Evolutionary conservation across 2,329 filamentous ascomycete genomes (phyloP), one percentile per base, ranked within the genome.

Genomic region (Clarireedia monteithiana): DNA sequence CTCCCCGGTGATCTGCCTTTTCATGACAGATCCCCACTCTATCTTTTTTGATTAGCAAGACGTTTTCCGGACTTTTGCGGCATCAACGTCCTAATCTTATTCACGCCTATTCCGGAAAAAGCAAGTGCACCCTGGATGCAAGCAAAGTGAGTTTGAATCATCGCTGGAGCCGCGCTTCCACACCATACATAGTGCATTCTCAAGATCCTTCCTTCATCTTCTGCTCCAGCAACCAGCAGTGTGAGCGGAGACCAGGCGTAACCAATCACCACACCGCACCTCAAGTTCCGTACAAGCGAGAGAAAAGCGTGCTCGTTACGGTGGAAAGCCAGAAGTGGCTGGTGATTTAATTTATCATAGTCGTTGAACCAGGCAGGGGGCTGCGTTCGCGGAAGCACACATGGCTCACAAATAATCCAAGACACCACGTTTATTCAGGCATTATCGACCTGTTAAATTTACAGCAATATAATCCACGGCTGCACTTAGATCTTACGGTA

Each of bases 381-480:
- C n/a, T n/a, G 46, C 24, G 40, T 50, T 55, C n/a, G 46, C 45
- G 45, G 51, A 54, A 54, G 51, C 30, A 38, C 44, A 34, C 48
- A 58, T 60, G 55, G 59, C 23, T 51, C 54, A 59, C 24, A 10
- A 54, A 47, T 45, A 53, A 58, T 60, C 60, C 54, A 59, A 48
- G 51, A 60, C 57, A 45, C 59, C 61, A 62, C 60, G 61, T 62
- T 60, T 53, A 30, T 56, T 39, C 52, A 59, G 38, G 45, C 55
- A 57, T 59, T 42, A 42, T 54, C 56, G 45, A 38, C 39, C 45
- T 57, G 36, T 53, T 57, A 56, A 30, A 30, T 30, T 47, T 50
- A 30, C 39, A 38, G 27, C 30, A 47, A 50, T 59, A 58, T 59
- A 38, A 12, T 23, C 23, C 7, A 44, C n/a, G 40, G 24, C 17